Percentiles rank a stretch among this genome's conserved stretches.
phyloP scores from a whole-genome alignment of 148 eudicot species.

The Silene uniflora region DNA sequence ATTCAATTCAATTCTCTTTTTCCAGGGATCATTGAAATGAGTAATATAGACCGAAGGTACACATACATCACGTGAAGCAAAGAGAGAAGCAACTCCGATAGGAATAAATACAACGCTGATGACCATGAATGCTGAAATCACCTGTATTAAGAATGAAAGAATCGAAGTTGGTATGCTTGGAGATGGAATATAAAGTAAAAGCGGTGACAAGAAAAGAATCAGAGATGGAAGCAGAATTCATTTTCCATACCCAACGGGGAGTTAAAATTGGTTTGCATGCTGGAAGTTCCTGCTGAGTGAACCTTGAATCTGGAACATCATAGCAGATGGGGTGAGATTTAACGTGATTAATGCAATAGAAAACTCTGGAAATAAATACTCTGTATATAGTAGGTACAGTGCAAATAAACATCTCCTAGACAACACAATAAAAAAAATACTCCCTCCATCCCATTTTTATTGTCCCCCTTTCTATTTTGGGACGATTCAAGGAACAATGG shows the following conservation, averaged over 20 bases:
- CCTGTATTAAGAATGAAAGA: conserved; percentile 38
- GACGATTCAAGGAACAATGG: no score
- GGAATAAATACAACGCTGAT: conserved; percentile 85
- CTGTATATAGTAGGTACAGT: no score
- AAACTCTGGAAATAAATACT: no score
- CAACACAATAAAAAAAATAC: no score
- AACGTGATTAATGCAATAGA: neutral
- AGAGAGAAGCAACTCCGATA: conserved; percentile 76
- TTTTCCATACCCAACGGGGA: conserved; percentile 62
- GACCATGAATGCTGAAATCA: conserved; percentile 70
- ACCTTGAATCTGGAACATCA: conserved; percentile 66
- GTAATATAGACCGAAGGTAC: neutral
- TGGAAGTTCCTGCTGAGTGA: conserved; percentile 97
- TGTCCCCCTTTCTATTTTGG: no score
- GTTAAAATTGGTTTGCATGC: conserved; percentile 97
- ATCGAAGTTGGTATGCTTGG: neutral
- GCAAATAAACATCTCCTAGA: no score
- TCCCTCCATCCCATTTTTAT: no score
- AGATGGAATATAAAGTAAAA: neutral
- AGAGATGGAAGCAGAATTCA: neutral
- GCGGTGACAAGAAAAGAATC: neutral
- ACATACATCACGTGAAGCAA: conserved; percentile 90
- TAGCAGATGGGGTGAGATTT: neutral
- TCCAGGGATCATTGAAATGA: neutral
- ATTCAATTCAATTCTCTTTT: neutral